Percentiles rank a stretch among this genome's conserved stretches.
phyloP scores from a whole-genome alignment of 2,329 filamentous ascomycete genomes.

The Stachybotrys echinatus region DNA sequence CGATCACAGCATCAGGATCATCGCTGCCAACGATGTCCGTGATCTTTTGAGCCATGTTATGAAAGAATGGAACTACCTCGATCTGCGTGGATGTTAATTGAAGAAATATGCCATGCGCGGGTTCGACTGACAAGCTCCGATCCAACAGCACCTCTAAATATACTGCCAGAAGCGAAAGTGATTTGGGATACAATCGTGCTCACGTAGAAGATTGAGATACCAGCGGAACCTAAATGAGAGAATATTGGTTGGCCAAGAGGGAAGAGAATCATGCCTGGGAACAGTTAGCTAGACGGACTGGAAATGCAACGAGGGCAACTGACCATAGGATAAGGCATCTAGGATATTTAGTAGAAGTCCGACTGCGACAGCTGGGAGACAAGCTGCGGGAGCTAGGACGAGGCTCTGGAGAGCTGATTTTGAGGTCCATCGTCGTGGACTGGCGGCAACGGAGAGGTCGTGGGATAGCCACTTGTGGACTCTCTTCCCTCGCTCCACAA shows the following conservation, averaged over 20 bases:
- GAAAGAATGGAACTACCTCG: slow-evolving; percentile 97
- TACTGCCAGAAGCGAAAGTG: slow-evolving; percentile 80
- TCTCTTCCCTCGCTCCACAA: slow-evolving; percentile 18
- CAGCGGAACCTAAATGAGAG: slow-evolving; percentile 78
- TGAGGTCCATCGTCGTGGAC: slow-evolving; percentile 69
- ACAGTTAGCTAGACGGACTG: neutral
- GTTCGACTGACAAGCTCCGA: slow-evolving; percentile 71
- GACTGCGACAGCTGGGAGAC: slow-evolving; percentile 80
- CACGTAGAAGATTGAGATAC: slow-evolving; percentile 98
- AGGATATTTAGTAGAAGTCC: slow-evolving; percentile 88
- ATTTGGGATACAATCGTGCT: slow-evolving; percentile 94
- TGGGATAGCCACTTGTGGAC: slow-evolving; percentile 24
- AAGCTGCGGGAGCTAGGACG: slow-evolving; percentile 62
- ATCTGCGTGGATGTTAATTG: slow-evolving; percentile 48
- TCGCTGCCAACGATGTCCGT: slow-evolving; percentile 71
- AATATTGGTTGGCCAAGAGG: slow-evolving; percentile 86
- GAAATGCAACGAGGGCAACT: slow-evolving; percentile 13
- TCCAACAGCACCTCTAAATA: slow-evolving; percentile 85
- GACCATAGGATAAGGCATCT: slow-evolving; percentile 89
- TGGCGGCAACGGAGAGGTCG: slow-evolving; percentile 33
- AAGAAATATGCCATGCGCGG: too few relatives aligned
- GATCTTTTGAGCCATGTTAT: slow-evolving; percentile 94
- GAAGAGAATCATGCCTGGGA: slow-evolving; percentile 81
- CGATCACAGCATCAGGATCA: slow-evolving; percentile 79
- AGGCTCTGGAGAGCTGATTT: slow-evolving; percentile 58